These are phyloP conservation scores for Cutaneotrichosporon sp. DNA, from an alignment of 1,284 basidiomycete species.

Conservation along the genomic window DNA sequence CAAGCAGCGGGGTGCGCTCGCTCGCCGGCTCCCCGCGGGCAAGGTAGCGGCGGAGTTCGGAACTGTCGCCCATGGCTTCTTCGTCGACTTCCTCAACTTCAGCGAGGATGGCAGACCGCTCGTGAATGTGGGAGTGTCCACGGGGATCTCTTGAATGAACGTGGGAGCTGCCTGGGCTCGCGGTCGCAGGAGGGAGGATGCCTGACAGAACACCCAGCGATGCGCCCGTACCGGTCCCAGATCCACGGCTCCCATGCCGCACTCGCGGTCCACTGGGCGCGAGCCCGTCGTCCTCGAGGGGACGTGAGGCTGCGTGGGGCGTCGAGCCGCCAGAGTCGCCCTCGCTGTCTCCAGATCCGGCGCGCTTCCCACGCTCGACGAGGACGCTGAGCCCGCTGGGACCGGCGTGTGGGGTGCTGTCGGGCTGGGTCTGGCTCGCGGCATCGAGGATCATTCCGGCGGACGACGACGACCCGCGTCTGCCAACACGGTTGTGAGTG, in stretches of 20 bases:
- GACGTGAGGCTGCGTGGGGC: constrained; percentile 1
- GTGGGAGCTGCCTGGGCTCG: not conserved
- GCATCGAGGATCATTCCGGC: constrained; percentile 14
- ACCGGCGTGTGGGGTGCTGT: constrained; percentile 24
- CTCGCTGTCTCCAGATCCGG: not conserved
- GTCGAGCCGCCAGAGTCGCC: constrained; percentile 14
- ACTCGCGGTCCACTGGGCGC: too few species aligned
- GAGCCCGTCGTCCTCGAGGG: constrained; percentile 1
- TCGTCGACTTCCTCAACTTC: constrained; percentile 13
- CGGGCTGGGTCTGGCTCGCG: constrained; percentile 5
- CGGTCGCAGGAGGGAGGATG: not conserved
- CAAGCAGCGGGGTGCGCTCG: constrained; percentile 16
- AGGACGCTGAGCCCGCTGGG: constrained; percentile 39
- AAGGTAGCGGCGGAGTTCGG: constrained; percentile 16
- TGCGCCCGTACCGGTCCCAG: too few species aligned
- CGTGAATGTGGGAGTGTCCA: not conserved
- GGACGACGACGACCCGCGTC: not conserved
- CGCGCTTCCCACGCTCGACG: constrained; percentile 29
- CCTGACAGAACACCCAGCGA: not conserved
- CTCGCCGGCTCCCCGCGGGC: constrained; percentile 6
- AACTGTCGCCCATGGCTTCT: constrained; percentile 7
- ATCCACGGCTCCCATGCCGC: too few species aligned
- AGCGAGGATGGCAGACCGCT: not conserved
- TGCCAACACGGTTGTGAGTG: not conserved
- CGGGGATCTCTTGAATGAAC: not conserved